Base-by-base conservation (phyloP, 352 stramenopile genomes). In the Aphanomyces stellatus region DNA sequence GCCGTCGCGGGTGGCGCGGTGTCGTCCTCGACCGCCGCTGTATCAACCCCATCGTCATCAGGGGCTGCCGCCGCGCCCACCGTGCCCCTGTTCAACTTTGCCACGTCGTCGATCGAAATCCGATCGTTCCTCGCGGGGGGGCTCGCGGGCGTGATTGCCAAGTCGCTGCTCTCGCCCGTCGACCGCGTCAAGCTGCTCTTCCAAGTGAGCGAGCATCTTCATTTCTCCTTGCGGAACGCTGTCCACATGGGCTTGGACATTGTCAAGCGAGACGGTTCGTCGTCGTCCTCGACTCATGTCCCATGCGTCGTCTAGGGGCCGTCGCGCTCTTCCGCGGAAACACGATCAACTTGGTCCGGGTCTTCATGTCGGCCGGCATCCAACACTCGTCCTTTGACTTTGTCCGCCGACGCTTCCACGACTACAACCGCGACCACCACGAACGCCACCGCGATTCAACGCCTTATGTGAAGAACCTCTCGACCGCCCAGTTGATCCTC, bases 121-220 rank as follows among this genome's bases (percentile, higher is more conserved):
- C 49, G 92, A 74, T 92, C 82, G 13, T 93, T 95, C 55, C 33
- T 93, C 24, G 85, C 83, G 0, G 87, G 87, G 0, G 83, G 85
- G 0, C 69, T 84, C 13, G 85, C 87, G 0, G 87, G 87, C 0
- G 90, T 91, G 61, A 74, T 81, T 4, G 85, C 87, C 55, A 93
- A 93, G 65, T 92, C 85, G 22, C 40, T 73, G 13, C 66, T 95
- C 31, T 84, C 87, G 0, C 87, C 87, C 0, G 72, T 92, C 42
- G 87, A 95, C 43, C 82, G 87, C 27, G 73, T 95, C 17, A 95
- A 95, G 65, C 88, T 95, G 27, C 62, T 95, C 41, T 93, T 95
- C 53, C 87, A 95, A 69, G 85, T 93, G 42, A 87, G 79, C 35
- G 83, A 90, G 28, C 78, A 82, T 59, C 76, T 76, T 4, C 65